Evolutionary conservation across 2,329 filamentous ascomycete species (phyloP), one percentile per base, ranked within the genome.

Genomic region (Talaromyces sp.): DNA sequence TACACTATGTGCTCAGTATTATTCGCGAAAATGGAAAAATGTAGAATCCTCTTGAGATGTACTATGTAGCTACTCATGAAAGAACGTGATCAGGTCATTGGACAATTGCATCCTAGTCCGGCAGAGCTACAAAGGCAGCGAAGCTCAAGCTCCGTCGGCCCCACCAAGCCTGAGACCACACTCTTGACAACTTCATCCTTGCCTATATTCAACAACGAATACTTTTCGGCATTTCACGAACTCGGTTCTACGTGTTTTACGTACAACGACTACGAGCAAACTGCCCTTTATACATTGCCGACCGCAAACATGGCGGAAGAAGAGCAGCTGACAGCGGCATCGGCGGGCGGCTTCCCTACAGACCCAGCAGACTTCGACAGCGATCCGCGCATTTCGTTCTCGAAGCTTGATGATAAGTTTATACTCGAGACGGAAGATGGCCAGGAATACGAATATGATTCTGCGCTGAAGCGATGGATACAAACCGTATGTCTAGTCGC

Each of bases 351-450:
- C 60, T 85, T 85, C 65, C 83, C 83, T 18, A 75, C 74, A 62
- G 77, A 91, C 63, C 82, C 84, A 14, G 82, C 84, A 62, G 84
- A 89, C 55, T 96, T 96, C 73, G 87, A 89, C 69, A 79, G 79
- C 63, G 92, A 96, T 73, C 84, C 90, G 31, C 89, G 93, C 69
- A 90, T 96, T 71, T 93, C 91, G 5, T 96, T 89, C 79, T 93
- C 91, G n/a, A 90, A 86, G 73, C 82, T 91, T 65, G 89, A 93
- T 76, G 83, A 86, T 71, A 93, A 92, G 73, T 93, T 88, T 79
- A 85, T 95, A 60, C 86, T 95, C 7, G 92, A 96, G 65, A 89
- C 91, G 63, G 90, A 92, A 55, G 88, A 95, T 72, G 92, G 91
- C 59, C 84, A 86, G 65, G 93, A 96, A 75, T 96, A 88, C 79